Conservation (phyloP, 2,329 filamentous ascomycete genomes). For the Aspergillus calidoustus region DNA sequence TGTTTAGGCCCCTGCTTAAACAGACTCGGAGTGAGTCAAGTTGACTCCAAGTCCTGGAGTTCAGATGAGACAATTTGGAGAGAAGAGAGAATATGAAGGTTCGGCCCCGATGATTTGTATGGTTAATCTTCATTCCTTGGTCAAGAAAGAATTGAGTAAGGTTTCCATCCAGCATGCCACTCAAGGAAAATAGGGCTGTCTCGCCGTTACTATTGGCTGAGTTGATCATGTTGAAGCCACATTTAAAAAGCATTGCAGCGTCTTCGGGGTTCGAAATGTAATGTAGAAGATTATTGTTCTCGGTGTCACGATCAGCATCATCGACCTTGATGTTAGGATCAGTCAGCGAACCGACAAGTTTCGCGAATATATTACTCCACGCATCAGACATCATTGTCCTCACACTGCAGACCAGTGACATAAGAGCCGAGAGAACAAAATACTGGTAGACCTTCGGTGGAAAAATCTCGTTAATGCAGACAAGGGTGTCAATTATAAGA, state of each 20-base stretch:
- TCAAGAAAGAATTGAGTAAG: neutral
- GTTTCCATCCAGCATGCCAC: neutral
- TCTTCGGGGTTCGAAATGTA: neutral
- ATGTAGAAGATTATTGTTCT: neutral
- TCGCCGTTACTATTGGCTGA: neutral
- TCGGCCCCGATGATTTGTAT: neutral
- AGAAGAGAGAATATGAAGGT: neutral
- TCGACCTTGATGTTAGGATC: neutral
- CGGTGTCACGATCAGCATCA: neutral
- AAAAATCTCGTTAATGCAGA: neutral
- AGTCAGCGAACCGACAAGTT: neutral
- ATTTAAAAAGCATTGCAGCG: neutral
- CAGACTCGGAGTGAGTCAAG: neutral
- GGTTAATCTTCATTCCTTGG: neutral
- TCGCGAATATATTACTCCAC: neutral
- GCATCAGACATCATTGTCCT: neutral
- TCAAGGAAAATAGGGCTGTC: neutral
- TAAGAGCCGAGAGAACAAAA: neutral
- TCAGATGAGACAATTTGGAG: neutral
- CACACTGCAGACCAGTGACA: neutral
- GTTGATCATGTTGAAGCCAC: neutral
- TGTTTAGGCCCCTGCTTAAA: neutral
- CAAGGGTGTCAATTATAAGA: neutral
- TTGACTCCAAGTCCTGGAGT: neutral
- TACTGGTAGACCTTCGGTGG: neutral